A percentile compares a stretch with the other conserved stretches of the same genome.
Evolutionary conservation across 805 yeast genomes (phyloP).

Genomic region (Trichomonascus vanleenenianus): DNA sequence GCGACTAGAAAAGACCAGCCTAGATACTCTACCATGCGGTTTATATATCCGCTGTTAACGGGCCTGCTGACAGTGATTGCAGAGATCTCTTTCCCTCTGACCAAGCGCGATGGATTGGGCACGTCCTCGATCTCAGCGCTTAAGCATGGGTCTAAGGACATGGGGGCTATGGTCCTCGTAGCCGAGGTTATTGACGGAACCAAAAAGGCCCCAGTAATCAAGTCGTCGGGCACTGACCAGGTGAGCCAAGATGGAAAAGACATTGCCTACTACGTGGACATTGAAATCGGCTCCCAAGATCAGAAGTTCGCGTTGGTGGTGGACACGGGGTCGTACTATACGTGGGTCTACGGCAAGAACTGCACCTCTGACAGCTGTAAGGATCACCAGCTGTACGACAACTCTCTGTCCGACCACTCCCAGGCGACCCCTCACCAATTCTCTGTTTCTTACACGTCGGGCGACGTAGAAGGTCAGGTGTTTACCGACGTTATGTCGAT

Average conservation of each 20-base stretch:
- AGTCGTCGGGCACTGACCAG: constrained; percentile 9
- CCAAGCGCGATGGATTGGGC: background rate
- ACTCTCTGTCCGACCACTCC: constrained; percentile 12
- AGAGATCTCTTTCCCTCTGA: background rate
- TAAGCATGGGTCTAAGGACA: background rate
- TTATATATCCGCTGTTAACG: no score
- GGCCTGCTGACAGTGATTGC: background rate
- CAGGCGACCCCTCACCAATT: constrained; percentile 29
- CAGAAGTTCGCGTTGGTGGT: constrained; percentile 43
- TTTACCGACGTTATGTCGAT: constrained; percentile 33
- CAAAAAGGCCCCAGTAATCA: background rate
- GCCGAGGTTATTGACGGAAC: background rate
- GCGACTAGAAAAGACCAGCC: no score
- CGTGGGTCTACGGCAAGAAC: constrained; percentile 52
- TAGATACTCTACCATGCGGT: no score
- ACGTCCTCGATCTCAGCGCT: background rate
- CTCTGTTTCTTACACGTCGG: constrained; percentile 45
- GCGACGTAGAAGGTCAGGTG: constrained; percentile 44
- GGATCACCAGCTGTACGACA: constrained; percentile 14
- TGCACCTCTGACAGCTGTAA: constrained; percentile 44
- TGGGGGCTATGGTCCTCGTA: background rate
- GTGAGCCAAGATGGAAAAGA: constrained; percentile 23
- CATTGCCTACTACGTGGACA: constrained; percentile 23
- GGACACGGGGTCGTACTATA: constrained; percentile 59
- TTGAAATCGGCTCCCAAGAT: constrained; percentile 19